phyloP scores from a whole-genome alignment of 2,329 filamentous ascomycete genomes.

The Talaromyces sp. region DNA sequence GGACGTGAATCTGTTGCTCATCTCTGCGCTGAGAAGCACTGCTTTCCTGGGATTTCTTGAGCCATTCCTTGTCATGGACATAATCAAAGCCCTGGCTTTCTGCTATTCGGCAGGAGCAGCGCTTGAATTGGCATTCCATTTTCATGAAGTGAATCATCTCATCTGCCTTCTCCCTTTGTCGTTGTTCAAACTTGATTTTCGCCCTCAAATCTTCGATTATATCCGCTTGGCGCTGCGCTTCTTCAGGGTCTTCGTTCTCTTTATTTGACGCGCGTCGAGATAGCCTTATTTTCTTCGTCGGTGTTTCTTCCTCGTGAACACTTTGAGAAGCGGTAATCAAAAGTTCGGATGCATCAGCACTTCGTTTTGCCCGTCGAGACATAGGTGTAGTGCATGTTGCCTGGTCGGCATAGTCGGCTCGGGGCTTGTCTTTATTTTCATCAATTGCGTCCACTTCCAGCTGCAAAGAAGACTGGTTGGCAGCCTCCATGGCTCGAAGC shows the following conservation, averaged over 20 bases:
- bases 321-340: conserved; percentile 13
- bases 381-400: conserved; percentile 24
- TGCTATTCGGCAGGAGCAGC: conserved; percentile 43
- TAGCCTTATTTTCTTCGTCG: conserved; percentile 28
- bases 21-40: conserved; percentile 6
- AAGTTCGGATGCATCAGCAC: conserved; percentile 22
- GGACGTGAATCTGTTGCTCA: not conserved
- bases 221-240: conserved; percentile 31
- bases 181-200: conserved; percentile 48
- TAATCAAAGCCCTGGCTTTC: conserved; percentile 36
- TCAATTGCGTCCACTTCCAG: conserved; percentile 26
- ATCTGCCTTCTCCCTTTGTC: conserved; percentile 47
- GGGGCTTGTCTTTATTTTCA: conserved; percentile 7
- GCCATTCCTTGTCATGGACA: conserved; percentile 34
- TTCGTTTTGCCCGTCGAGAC: conserved; percentile 29
- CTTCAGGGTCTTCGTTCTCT: conserved; percentile 20
- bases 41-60: conserved; percentile 10
- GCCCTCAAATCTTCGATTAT: conserved; percentile 42
- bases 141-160: conserved; percentile 51
- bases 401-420: conserved; percentile 25
- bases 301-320: conserved; percentile 20
- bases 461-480: conserved; percentile 29
- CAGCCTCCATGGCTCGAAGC: conserved; percentile 33
- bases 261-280: conserved; percentile 24
- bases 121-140: conserved; percentile 45